Conservation (phyloP, 2,329 filamentous ascomycete genomes). For the Exophiala xenobiotica region DNA sequence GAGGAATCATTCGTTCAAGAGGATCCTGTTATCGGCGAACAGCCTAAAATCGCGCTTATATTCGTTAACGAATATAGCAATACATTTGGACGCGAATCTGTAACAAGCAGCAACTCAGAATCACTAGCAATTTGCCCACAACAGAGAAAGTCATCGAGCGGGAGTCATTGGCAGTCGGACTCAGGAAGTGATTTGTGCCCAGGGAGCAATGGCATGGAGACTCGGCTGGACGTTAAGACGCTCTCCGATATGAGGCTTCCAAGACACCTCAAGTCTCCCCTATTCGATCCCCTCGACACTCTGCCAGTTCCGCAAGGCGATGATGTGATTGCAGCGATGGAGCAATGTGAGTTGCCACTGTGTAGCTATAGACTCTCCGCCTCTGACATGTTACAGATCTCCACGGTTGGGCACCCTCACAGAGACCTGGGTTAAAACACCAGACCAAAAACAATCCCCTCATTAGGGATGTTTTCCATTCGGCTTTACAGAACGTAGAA, state of each 20-base stretch:
- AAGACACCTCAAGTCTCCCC: slow-evolving; percentile 8
- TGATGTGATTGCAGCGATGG: slow-evolving; percentile 19
- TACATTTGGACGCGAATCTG: no score
- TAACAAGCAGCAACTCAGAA: background rate
- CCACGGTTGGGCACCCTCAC: slow-evolving; percentile 20
- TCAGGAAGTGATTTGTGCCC: background rate
- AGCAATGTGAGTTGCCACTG: slow-evolving; percentile 16
- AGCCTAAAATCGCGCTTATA: no score
- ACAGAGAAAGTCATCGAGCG: background rate
- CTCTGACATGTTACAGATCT: slow-evolving; percentile 16
- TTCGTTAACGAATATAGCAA: no score
- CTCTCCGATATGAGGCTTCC: background rate
- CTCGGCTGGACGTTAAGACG: no score
- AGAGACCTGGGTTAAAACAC: slow-evolving; percentile 18
- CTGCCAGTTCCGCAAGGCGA: slow-evolving; percentile 10
- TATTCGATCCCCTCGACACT: slow-evolving; percentile 22
- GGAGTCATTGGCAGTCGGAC: background rate
- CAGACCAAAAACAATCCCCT: slow-evolving; percentile 24
- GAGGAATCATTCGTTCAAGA: no score
- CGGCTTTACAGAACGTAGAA: slow-evolving; percentile 20
- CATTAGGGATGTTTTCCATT: slow-evolving; percentile 18
- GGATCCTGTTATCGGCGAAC: no score
- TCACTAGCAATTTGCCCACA: background rate
- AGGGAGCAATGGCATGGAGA: no score
- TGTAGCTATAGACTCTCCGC: background rate